Evolutionary conservation across 331 rosid genomes (phyloP), one percentile per base, ranked within the genome.

Genomic region (Phaseolus coccineus): DNA sequence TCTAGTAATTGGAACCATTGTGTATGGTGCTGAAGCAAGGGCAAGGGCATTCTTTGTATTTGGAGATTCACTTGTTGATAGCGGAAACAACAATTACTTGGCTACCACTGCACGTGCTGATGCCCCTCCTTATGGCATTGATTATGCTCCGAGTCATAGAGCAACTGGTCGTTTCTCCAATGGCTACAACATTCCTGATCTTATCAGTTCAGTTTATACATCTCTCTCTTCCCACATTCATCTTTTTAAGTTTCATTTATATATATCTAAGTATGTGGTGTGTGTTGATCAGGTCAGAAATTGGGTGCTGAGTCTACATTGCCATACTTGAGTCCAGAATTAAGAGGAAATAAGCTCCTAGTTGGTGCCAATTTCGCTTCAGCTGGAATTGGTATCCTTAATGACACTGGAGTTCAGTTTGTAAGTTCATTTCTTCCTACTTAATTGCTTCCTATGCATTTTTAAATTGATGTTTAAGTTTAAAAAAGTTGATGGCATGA

Each of bases 351-450:
- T 19, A 84, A 48, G 84, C 84, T 93, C 19, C 81, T 91, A 4
- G 76, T 79, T 35, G 97, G 98, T 10, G 98, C 98, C 24, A 93
- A 93, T 77, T 93, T 93, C 42, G 97, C 98, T 58, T 91, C 94
- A 5, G 97, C 94, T 1, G 96, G 97, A 69, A 87, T 93, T 46
- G 97, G 97, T 71, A 88, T 93, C 15, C 92, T 91, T 27, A 93
- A 93, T 31, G 98, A 91, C 87, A 93, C 98, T 9, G 98, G 98
- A 44, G 3, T 88, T 83, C 97, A 93, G 57, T 93, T 93, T 88
- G 97, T 91, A 80, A 76, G 91, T 79, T 37, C 2, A 42, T 28
- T 28, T 28, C 31, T 28, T 28, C 2, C 31, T 28, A 28, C 0
- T 28, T 28, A 28, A 28, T 1, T 1, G 31, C 31, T 28, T 28